Percentiles rank a stretch among this genome's conserved stretches.
Evolutionary conservation across 2,329 filamentous ascomycete species (phyloP).

Genomic region (Sphaerulina vaccinii): DNA sequence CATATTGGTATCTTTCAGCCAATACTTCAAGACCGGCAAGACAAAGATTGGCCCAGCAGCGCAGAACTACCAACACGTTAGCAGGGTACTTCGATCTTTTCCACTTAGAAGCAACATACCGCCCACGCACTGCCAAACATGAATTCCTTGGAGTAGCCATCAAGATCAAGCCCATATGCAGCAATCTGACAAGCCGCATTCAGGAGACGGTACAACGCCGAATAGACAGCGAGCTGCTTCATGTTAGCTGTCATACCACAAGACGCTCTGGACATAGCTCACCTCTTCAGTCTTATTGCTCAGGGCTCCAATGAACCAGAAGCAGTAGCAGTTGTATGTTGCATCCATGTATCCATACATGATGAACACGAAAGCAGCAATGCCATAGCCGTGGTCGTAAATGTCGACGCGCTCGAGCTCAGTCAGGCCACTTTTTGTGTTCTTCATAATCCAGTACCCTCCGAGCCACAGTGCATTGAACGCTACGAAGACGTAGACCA

Average conservation of each 20-base stretch:
- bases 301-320: constrained; percentile 10
- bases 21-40: constrained; percentile 7
- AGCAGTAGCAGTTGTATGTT: constrained; percentile 12
- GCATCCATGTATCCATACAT: constrained; percentile 12
- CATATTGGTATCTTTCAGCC: constrained; percentile 14
- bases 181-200: constrained; percentile 9
- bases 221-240: constrained; percentile 2
- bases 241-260: neutral
- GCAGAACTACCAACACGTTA: constrained; percentile 2
- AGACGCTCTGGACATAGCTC: neutral
- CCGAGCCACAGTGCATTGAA: constrained; percentile 13
- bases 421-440: neutral
- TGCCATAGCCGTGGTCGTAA: constrained; percentile 4
- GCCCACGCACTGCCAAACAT: constrained; percentile 9
- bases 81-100: neutral
- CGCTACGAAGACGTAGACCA: constrained; percentile 3
- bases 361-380: constrained; percentile 7
- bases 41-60: constrained; percentile 7
- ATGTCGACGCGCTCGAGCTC: constrained; percentile 5
- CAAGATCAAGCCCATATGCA: constrained; percentile 5
- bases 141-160: constrained; percentile 11
- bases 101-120: neutral
- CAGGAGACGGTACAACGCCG: constrained; percentile 5
- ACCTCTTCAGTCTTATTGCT: constrained; percentile 12
- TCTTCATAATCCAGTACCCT: constrained; percentile 11